Evolutionary conservation across 768 basidiomycete species (phyloP).

Genomic region (Pulveroboletus ravenelii): DNA sequence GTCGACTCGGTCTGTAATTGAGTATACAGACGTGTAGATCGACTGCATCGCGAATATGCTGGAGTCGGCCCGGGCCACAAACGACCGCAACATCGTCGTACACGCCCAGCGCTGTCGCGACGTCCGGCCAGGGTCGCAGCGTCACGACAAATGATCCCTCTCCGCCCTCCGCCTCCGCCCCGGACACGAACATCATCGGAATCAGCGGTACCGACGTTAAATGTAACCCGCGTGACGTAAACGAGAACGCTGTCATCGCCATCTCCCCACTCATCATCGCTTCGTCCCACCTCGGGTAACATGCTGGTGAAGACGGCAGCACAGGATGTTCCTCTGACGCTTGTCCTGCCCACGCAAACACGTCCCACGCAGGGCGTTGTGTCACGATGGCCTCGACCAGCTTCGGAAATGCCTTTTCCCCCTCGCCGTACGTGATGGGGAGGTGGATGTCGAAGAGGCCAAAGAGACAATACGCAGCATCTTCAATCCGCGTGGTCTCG

Average conservation of each 20-base stretch:
- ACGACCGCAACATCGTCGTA: slow-evolving; percentile 12
- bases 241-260: slow-evolving; percentile 14
- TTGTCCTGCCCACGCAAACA: slow-evolving; percentile 24
- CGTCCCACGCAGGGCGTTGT: slow-evolving; percentile 17
- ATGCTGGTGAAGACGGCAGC: slow-evolving; percentile 17
- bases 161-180: neutral
- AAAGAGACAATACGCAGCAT: slow-evolving; percentile 25
- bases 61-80: slow-evolving; percentile 16
- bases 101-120: neutral
- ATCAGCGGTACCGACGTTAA: slow-evolving; percentile 21
- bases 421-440: slow-evolving; percentile 29
- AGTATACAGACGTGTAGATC: slow-evolving; percentile 23
- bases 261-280: slow-evolving; percentile 1
- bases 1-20: slow-evolving; percentile 12
- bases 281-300: slow-evolving; percentile 20
- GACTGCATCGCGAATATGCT: slow-evolving; percentile 4
- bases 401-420: slow-evolving; percentile 26
- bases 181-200: slow-evolving; percentile 10
- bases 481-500: slow-evolving; percentile 27
- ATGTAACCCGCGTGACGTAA: slow-evolving; percentile 13
- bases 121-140: neutral
- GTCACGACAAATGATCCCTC: slow-evolving; percentile 12
- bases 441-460: slow-evolving; percentile 26
- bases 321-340: slow-evolving; percentile 16
- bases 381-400: slow-evolving; percentile 19